A percentile compares a stretch with the other conserved stretches of the same genome.
Conservation (phyloP, 257 asterid species). For the Ilex asprella region DNA sequence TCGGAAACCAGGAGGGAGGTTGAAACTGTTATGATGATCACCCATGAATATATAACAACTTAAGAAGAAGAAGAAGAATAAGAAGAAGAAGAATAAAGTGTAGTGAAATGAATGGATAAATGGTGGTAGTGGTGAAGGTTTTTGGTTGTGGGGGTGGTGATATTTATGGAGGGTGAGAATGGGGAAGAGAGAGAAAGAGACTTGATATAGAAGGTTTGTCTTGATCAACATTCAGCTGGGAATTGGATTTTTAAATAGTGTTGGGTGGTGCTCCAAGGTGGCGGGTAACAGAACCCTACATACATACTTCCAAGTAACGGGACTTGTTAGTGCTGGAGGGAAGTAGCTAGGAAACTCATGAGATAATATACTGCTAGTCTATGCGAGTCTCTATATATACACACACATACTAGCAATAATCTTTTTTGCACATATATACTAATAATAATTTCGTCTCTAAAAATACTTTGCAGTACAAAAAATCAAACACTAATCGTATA, state of each 20-base stretch:
- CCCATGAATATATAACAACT: conserved; percentile 31
- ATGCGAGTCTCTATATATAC: neutral
- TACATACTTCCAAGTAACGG: conserved; percentile 21
- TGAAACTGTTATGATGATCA: conserved; percentile 32
- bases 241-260: neutral
- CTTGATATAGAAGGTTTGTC: conserved; percentile 61
- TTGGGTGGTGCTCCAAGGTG: conserved; percentile 12
- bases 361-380: neutral
- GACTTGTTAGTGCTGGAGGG: conserved; percentile 6
- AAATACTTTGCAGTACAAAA: neutral
- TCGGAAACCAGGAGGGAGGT: conserved; percentile 92
- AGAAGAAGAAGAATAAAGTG: conserved; percentile 10
- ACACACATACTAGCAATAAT: too few relatives aligned
- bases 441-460: neutral
- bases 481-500: too few relatives aligned
- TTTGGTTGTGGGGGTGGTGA: neutral
- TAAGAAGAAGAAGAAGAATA: neutral
- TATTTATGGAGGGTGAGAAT: conserved; percentile 43
- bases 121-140: neutral
- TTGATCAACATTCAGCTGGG: conserved; percentile 18
- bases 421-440: too few relatives aligned
- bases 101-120: neutral
- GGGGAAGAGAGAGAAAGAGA: conserved; percentile 19
- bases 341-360: neutral
- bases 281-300: conserved; percentile 8